phyloP scores from a whole-genome alignment of 257 asterid genomes.

The Solanum chaucha region DNA sequence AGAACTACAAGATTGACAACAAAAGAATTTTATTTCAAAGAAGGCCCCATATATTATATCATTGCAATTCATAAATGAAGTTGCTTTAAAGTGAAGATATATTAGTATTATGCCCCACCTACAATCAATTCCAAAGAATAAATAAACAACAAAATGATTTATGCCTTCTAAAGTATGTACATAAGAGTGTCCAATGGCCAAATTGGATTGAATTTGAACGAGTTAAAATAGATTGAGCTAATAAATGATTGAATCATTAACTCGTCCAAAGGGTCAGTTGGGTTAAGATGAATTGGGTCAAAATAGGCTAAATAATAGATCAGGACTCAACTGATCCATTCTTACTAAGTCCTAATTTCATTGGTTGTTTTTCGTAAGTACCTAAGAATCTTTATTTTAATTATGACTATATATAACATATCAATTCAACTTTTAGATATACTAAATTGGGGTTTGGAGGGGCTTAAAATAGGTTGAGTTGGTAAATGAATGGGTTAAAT shows the following conservation, averaged over 20 bases:
- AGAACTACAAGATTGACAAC: neutral
- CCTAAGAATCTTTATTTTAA: neutral
- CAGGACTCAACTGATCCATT: neutral
- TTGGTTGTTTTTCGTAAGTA: neutral
- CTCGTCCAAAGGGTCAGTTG: neutral
- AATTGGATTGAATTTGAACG: neutral
- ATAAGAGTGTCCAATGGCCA: neutral
- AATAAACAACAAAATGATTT: slow-evolving; percentile 29
- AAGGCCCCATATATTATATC: slow-evolving; percentile 26
- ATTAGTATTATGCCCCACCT: slow-evolving; percentile 10
- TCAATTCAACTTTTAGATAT: neutral
- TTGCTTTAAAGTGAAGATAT: slow-evolving; percentile 27
- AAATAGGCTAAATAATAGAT: neutral
- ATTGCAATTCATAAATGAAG: slow-evolving; percentile 35
- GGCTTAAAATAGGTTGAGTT: neutral
- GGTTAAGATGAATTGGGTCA: neutral
- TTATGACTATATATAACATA: neutral
- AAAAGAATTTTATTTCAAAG: neutral
- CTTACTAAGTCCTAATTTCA: neutral
- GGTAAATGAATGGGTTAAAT: neutral
- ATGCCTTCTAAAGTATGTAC: slow-evolving; percentile 23
- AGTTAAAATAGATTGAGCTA: neutral
- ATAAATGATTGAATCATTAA: neutral
- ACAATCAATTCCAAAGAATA: slow-evolving; percentile 20
- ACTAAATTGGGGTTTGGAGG: neutral